These are phyloP conservation scores for Chaetomium olivaceum DNA, from an alignment of 2,329 filamentous ascomycete species.

Conservation along the genomic window DNA sequence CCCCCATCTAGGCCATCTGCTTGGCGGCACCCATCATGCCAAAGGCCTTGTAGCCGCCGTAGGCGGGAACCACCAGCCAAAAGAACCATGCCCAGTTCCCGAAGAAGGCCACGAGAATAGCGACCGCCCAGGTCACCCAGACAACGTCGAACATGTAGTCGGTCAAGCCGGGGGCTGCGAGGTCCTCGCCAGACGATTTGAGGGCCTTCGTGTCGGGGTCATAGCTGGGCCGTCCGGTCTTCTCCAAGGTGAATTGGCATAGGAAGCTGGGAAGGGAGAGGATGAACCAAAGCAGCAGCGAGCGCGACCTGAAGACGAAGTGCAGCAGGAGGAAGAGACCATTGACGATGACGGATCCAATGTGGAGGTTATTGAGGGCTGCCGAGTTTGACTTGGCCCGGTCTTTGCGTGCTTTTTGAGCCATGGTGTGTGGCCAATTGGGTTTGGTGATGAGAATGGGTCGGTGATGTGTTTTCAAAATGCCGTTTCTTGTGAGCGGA, in stretches of 20 bases:
- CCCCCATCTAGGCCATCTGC: constrained; percentile 49
- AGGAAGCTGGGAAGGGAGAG: constrained; percentile 73
- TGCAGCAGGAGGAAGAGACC: constrained; percentile 71
- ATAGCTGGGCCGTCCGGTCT: constrained; percentile 75
- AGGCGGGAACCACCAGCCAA: constrained; percentile 57
- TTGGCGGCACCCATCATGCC: constrained; percentile 56
- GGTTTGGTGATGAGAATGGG: not conserved
- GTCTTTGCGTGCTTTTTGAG: constrained; percentile 64
- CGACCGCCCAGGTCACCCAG: constrained; percentile 87
- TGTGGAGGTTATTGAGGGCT: constrained; percentile 78
- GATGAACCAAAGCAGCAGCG: constrained; percentile 66
- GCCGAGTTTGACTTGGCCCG: constrained; percentile 75
- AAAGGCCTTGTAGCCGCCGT: constrained; percentile 55
- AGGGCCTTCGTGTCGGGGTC: constrained; percentile 65
- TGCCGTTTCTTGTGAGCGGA: not conserved
- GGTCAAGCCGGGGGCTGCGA: constrained; percentile 82
- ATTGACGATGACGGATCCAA: constrained; percentile 73
- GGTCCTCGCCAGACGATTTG: constrained; percentile 78
- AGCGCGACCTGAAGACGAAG: constrained; percentile 63
- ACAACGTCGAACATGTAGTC: constrained; percentile 98
- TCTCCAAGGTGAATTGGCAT: constrained; percentile 85
- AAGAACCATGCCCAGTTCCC: constrained; percentile 73
- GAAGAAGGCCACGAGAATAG: constrained; percentile 70
- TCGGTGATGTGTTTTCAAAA: not conserved
- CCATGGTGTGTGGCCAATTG: constrained; percentile 45